Conservation (phyloP, 768 basidiomycete genomes). For the Tephrocybe sp. region DNA sequence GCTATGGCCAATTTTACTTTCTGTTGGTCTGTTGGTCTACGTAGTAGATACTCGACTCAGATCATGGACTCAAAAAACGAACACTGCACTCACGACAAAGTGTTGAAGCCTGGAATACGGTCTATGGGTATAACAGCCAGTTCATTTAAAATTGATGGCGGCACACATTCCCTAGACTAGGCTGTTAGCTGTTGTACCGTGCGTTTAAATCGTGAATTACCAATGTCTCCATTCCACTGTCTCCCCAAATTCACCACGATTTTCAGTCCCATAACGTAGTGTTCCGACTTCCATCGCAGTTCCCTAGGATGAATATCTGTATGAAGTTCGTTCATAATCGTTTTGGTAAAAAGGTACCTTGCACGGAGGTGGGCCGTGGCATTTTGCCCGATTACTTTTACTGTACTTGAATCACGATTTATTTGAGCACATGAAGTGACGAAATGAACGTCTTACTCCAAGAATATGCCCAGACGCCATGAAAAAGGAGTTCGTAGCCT, state of each 20-base stretch:
- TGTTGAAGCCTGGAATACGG: constrained; percentile 46
- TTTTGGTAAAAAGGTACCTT: constrained; percentile 26
- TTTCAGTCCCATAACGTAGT: constrained; percentile 62
- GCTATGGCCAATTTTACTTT: constrained; percentile 62
- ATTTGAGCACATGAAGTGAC: background rate
- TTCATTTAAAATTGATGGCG: constrained; percentile 47
- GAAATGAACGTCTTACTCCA: constrained; percentile 12
- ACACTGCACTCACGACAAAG: constrained; percentile 42
- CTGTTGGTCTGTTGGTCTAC: constrained; percentile 56
- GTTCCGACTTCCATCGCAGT: constrained; percentile 49
- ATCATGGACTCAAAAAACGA: background rate
- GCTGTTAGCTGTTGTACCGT: constrained; percentile 5
- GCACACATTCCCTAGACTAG: constrained; percentile 65
- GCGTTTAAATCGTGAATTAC: constrained; percentile 32
- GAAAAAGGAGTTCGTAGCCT: background rate
- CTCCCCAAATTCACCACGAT: constrained; percentile 48
- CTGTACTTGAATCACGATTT: constrained; percentile 50
- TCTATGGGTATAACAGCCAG: constrained; percentile 44
- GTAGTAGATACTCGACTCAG: background rate
- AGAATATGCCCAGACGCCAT: constrained; percentile 18
- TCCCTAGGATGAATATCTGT: constrained; percentile 28
- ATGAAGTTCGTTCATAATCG: background rate
- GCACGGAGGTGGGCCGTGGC: constrained; percentile 63
- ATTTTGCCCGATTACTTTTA: constrained; percentile 66
- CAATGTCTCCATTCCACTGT: constrained; percentile 77